A percentile compares a stretch with the other conserved stretches of the same genome.
Evolutionary conservation across 2,329 filamentous ascomycete genomes (phyloP).

Genomic region (Shiraia sp.): DNA sequence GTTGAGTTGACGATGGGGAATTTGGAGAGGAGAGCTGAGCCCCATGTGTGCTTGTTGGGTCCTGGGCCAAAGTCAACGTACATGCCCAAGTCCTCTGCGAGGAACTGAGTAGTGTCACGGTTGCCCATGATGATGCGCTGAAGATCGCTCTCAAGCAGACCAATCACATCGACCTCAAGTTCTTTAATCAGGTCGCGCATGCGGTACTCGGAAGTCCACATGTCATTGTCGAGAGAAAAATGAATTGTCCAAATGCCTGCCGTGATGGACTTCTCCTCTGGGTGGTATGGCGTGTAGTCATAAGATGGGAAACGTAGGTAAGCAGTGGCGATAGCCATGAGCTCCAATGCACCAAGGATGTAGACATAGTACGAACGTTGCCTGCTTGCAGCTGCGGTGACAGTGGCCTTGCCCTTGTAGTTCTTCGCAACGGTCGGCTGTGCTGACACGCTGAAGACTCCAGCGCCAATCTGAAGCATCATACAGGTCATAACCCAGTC

Average conservation of each 20-base stretch:
- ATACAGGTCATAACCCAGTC: slow-evolving; percentile 92
- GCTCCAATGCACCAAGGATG: slow-evolving; percentile 73
- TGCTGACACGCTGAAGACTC: slow-evolving; percentile 70
- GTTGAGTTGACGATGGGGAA: slow-evolving; percentile 98
- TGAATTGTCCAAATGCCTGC: slow-evolving; percentile 99
- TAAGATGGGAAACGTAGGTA: slow-evolving; percentile 92
- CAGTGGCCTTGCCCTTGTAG: slow-evolving; percentile 50
- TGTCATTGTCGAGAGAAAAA: slow-evolving; percentile 96
- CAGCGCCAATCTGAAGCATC: slow-evolving; percentile 82
- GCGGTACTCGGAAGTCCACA: slow-evolving; percentile 96
- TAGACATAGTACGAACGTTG: slow-evolving; percentile 71
- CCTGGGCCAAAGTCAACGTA: slow-evolving; percentile 97
- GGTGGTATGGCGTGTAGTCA: slow-evolving; percentile 88
- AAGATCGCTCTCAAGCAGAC: slow-evolving; percentile 88
- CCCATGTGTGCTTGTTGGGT: slow-evolving; percentile 99
- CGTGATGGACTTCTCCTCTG: slow-evolving; percentile 83
- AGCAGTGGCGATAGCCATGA: slow-evolving; percentile 77
- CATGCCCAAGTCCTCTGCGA: slow-evolving; percentile 97
- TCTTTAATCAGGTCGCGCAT: slow-evolving; percentile 91
- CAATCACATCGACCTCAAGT: slow-evolving; percentile 94
- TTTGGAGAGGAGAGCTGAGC: slow-evolving; percentile 87
- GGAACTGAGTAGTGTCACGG: slow-evolving; percentile 90
- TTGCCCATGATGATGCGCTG: slow-evolving; percentile 99
- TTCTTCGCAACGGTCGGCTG: slow-evolving; percentile 53
- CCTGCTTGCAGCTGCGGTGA: slow-evolving; percentile 53